phyloP scores from a whole-genome alignment of 2,329 filamentous ascomycete species.

The Plenodomus biglobosus region DNA sequence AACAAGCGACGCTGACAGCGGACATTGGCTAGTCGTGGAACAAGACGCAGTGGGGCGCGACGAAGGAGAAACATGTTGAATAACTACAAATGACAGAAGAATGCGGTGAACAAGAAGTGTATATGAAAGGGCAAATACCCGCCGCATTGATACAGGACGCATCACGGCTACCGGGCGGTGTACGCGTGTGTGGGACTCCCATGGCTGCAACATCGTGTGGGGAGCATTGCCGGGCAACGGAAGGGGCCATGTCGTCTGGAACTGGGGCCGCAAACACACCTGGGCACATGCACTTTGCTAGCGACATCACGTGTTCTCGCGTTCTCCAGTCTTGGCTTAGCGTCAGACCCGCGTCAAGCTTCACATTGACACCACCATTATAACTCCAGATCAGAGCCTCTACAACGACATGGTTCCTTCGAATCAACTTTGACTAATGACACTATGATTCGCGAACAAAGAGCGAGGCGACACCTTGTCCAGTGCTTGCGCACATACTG shows the following conservation, averaged over 20 bases:
- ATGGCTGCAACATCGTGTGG: slow-evolving; percentile 26
- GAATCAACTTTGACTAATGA: not conserved
- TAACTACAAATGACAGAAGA: slow-evolving; percentile 11
- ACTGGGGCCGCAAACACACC: too few species aligned
- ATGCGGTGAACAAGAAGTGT: slow-evolving; percentile 6
- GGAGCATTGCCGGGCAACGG: slow-evolving; percentile 18
- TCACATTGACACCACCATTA: not conserved
- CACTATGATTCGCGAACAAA: slow-evolving; percentile 33
- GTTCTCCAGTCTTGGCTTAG: too few species aligned
- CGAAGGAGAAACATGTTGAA: slow-evolving; percentile 35
- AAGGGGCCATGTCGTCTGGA: not conserved
- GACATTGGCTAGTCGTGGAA: slow-evolving; percentile 17
- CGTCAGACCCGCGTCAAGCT: not conserved
- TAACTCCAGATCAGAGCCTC: not conserved
- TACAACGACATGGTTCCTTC: not conserved
- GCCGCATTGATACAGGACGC: slow-evolving; percentile 8
- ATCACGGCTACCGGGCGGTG: slow-evolving; percentile 14
- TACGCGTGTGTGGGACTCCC: slow-evolving; percentile 19
- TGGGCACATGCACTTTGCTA: not conserved
- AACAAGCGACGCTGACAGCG: slow-evolving; percentile 25
- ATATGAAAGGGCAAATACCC: slow-evolving; percentile 9
- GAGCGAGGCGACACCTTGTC: slow-evolving; percentile 35
- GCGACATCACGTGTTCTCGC: slow-evolving; percentile 1
- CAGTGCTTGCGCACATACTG: slow-evolving; percentile 70
- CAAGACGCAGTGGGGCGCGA: slow-evolving; percentile 22